Evolutionary conservation across 257 asterid genomes (phyloP).

Genomic region (Handroanthus guayacan): DNA sequence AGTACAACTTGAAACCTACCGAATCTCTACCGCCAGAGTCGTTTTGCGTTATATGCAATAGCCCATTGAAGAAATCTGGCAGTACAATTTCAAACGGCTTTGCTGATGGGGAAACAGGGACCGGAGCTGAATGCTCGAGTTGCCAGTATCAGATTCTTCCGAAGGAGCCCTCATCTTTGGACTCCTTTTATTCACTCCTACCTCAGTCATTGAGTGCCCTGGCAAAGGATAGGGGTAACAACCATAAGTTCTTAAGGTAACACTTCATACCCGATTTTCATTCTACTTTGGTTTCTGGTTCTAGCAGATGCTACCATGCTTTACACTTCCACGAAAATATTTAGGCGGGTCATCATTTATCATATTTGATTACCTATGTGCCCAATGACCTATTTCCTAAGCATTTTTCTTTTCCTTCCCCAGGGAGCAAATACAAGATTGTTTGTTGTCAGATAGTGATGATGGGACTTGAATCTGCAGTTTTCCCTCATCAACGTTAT

Average conservation of each 20-base stretch:
- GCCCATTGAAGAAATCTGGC: conserved; percentile 70
- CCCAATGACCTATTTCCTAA: neutral
- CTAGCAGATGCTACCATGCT: neutral
- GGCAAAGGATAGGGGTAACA: conserved; percentile 38
- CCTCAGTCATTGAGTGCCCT: conserved; percentile 58
- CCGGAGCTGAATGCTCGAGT: conserved; percentile 64
- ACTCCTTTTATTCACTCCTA: conserved; percentile 63
- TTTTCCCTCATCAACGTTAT: conserved; percentile 26
- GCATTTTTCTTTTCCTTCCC: neutral
- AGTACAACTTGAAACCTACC: conserved; percentile 69
- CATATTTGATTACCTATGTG: no score
- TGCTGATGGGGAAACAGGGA: conserved; percentile 43
- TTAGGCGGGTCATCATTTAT: no score
- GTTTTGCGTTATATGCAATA: conserved; percentile 74
- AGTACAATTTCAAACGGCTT: conserved; percentile 30
- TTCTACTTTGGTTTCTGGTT: neutral
- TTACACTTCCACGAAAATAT: no score
- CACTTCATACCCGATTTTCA: neutral
- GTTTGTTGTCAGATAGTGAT: conserved; percentile 68
- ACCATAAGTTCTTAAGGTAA: conserved; percentile 59
- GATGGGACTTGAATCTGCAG: conserved; percentile 51
- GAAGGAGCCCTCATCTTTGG: conserved; percentile 57
- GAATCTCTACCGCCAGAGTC: conserved; percentile 74
- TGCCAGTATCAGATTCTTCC: conserved; percentile 95
- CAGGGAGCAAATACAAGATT: conserved; percentile 79